Evolutionary conservation across 257 asterid species (phyloP).

Genomic region (Dorcoceras hygrometricum): DNA sequence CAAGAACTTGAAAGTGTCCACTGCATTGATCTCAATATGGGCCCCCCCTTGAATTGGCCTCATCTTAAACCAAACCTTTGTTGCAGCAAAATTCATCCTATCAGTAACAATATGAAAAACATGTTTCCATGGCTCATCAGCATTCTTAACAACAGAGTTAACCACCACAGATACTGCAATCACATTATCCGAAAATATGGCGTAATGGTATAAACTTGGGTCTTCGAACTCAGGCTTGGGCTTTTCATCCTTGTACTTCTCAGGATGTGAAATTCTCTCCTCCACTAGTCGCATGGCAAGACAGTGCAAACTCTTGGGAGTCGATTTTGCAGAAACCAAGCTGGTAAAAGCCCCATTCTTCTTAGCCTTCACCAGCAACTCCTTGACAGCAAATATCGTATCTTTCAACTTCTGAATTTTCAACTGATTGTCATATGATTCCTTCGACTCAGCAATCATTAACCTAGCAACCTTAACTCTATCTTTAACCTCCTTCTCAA

Average conservation of each 20-base stretch:
- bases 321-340: slow-evolving; percentile 78
- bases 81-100: slow-evolving; percentile 86
- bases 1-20: slow-evolving; percentile 66
- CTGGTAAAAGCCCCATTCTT: slow-evolving; percentile 88
- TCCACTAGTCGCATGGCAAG: slow-evolving; percentile 95
- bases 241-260: slow-evolving; percentile 71
- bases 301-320: slow-evolving; percentile 99
- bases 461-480: slow-evolving; percentile 81
- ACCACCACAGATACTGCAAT: slow-evolving; percentile 91
- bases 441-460: slow-evolving; percentile 81
- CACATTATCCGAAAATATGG: slow-evolving; percentile 86
- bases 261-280: slow-evolving; percentile 94
- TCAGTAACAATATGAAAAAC: slow-evolving; percentile 88
- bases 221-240: slow-evolving; percentile 80
- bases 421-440: slow-evolving; percentile 89
- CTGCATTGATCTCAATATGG: slow-evolving; percentile 74
- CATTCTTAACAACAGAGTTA: slow-evolving; percentile 74
- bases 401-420: slow-evolving; percentile 95
- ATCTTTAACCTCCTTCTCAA: slow-evolving; percentile 97
- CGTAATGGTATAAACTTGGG: slow-evolving; percentile 86
- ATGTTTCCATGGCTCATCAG: slow-evolving; percentile 91
- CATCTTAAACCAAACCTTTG: slow-evolving; percentile 97
- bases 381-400: slow-evolving; percentile 87
- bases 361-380: slow-evolving; percentile 87
- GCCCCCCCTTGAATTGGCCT: slow-evolving; percentile 83